Evolutionary conservation across 345 rosid species (phyloP), one percentile per base, ranked within the genome.

Genomic region (Microcos paniculata): DNA sequence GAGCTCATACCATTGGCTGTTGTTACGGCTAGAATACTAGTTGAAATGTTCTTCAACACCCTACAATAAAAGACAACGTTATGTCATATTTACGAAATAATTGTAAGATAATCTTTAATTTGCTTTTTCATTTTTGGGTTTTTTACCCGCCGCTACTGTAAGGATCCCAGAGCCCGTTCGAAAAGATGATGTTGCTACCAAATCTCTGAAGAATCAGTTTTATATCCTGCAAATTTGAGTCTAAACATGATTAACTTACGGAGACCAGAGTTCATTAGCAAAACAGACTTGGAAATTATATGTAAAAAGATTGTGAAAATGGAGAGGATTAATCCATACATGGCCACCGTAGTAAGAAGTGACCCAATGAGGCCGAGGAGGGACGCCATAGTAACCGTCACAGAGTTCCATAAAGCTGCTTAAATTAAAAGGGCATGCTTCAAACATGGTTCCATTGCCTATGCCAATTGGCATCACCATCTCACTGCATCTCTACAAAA

Each of bases 351-450:
- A 88, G 33, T 88, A 85, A 4, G 91, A 70, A 10, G 94, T 83
- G 70, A 84, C 69, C 90, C 94, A 86, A 23, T 85, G 88, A 12
- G 88, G 88, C 8, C 88, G 79, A 76, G 93, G 87, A n/a, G 72
- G 24, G 21, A 85, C 89, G 1, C 83, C 85, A 3, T 58, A 90
- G 0, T 0, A 0, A 8, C 1, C 0, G 10, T 4, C 70, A 83
- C 90, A 89, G 0, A 53, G 0, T 1, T 76, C 3, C 3, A 33
- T 8, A 73, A 46, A 85, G 3, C 1, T 1, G 6, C 19, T 53
- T 42, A 80, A 62, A 26, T 78, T 43, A 53, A 81, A 87, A 2
- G 88, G 84, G 4, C 1, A 4, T 0, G 77, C 30, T 49, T 70
- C 83, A 65, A 88, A 85, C 88, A 87, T 87, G 23, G 87, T 84